These are phyloP conservation scores for Debaryomyces fabryi DNA, from an alignment of 1,139 yeast species.

Conservation along the genomic window DNA sequence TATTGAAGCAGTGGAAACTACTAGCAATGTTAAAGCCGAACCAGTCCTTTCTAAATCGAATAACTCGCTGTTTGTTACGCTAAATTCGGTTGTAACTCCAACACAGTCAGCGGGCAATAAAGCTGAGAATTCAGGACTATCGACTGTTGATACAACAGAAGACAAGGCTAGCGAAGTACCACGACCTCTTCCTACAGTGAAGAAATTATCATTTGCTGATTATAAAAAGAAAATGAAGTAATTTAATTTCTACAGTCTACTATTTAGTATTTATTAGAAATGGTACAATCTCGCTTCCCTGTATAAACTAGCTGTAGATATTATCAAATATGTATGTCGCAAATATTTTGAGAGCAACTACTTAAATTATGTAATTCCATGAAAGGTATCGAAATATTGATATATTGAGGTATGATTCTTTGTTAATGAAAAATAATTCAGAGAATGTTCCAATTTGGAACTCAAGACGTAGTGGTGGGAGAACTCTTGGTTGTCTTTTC, in stretches of 20 bases:
- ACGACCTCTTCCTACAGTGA: conserved; percentile 42
- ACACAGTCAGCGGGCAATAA: conserved; percentile 11
- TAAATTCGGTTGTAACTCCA: neutral
- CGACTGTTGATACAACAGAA: neutral
- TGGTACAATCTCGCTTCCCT: neutral
- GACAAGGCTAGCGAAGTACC: conserved; percentile 15
- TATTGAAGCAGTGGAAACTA: conserved; percentile 11
- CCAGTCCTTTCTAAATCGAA: neutral
- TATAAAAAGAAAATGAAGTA: conserved; percentile 69
- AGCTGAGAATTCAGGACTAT: conserved; percentile 9
- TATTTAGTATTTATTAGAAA: neutral
- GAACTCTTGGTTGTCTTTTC: neutral
- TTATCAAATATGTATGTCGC: neutral
- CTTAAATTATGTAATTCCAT: neutral
- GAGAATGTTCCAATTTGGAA: neutral
- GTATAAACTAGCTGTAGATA: neutral
- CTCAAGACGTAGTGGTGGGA: neutral
- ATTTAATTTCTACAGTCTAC: neutral
- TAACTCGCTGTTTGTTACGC: neutral
- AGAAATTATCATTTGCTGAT: conserved; percentile 82
- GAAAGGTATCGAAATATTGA: neutral
- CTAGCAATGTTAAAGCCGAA: neutral
- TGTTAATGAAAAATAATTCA: neutral
- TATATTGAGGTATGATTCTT: neutral
- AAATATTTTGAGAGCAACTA: neutral